Evolutionary conservation across 139 green algal genomes (phyloP), one percentile per base, ranked within the genome.

Genomic region (Pedinophyceae sp.): DNA sequence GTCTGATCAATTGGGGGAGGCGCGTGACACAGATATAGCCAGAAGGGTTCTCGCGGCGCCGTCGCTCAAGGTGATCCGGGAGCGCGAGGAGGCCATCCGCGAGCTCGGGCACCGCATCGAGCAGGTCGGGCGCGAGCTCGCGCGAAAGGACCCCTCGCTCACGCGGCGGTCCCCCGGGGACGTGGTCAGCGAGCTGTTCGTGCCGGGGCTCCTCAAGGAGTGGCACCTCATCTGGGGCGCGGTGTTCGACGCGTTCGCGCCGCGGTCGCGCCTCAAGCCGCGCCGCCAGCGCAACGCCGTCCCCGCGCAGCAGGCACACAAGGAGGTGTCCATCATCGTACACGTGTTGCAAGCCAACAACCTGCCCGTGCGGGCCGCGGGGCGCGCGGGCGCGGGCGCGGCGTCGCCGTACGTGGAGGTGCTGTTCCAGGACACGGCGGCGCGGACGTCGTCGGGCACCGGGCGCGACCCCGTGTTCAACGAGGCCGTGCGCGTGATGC

Each of bases 321-420:
- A n/a, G n/a, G 34, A 43, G 10, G 10, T 43, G 34, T 20, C 27
- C 20, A 4, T 55, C 4, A 23, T 55, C 20, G 20, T 55, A 16
- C 4, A 18, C 20, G 29, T 55, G 24, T 23, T 38, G 49, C 23
- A 29, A 23, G 49, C 49, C 24, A 23, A 40, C 20, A 29, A 55
- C 49, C 20, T 55, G 20, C 49, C 49, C 24, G 23, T 34, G 49
- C 49, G 22, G n/a, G 27, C 22, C 24, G 49, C n/a, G 49, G 49
- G 4, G n/a, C 4, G 4, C 24, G 49, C n/a, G 49, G 49, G 20
- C 20, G 49, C 5, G 23, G 20, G 13, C 49, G 49, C 4, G 4
- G 22, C 19, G 29, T 29, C 20, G 15, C n/a, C 4, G 16, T 27
- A 27, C 24, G 20, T 27, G 24, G 49, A 55, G 49, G 49, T 55